Evolutionary conservation across 75 land plant genomes (phyloP).

Genomic region (Cryptomeria japonica): DNA sequence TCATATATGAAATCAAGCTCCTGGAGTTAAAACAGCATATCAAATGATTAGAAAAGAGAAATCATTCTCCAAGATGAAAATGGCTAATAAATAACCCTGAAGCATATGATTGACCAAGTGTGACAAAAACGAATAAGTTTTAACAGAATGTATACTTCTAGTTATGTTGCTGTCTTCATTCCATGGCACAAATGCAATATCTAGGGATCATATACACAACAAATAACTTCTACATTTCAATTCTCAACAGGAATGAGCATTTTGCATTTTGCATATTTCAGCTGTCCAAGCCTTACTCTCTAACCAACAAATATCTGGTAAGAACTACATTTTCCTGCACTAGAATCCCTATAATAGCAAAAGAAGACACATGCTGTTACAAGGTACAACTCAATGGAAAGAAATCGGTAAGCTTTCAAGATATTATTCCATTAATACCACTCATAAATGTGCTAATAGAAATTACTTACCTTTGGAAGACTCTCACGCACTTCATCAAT

Average conservation of each 20-base stretch:
- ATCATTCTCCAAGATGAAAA: background rate
- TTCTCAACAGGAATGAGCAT: background rate
- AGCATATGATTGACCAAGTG: background rate
- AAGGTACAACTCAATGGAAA: background rate
- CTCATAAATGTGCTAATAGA: background rate
- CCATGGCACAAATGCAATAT: background rate
- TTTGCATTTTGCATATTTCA: background rate
- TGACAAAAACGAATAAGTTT: background rate
- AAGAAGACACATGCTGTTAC: background rate
- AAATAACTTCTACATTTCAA: background rate
- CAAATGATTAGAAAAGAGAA: background rate
- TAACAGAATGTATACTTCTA: background rate
- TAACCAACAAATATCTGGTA: background rate
- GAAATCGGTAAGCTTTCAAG: background rate
- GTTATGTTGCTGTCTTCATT: background rate
- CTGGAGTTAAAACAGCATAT: slow-evolving; percentile 32
- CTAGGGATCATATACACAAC: background rate
- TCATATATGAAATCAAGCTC: slow-evolving; percentile 87
- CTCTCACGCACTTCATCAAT: slow-evolving; percentile 88
- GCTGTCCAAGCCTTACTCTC: background rate
- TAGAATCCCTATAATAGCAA: background rate
- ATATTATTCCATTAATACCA: background rate
- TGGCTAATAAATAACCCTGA: background rate
- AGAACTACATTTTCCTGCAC: background rate
- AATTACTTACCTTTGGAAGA: slow-evolving; percentile 75